Percentiles rank a stretch among this genome's conserved stretches.
These are phyloP conservation scores for Candida namnaoensis DNA, from an alignment of 805 yeast genomes.

Conservation along the genomic window DNA sequence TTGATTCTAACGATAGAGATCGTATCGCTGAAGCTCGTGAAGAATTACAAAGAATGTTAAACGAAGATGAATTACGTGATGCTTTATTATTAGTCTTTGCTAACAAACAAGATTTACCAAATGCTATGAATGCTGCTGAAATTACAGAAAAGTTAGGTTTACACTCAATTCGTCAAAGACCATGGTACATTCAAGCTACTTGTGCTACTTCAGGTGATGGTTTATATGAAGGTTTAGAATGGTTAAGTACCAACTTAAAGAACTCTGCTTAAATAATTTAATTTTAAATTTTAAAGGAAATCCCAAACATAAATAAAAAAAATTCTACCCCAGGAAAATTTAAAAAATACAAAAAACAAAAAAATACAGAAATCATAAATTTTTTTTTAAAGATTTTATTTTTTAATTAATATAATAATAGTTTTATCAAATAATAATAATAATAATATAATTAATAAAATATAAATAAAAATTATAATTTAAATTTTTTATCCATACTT, in stretches of 20 bases:
- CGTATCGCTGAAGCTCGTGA: constrained; percentile 98
- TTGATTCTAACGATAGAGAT: constrained; percentile 96
- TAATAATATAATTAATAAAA: too few relatives aligned
- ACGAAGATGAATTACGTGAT: constrained; percentile 96
- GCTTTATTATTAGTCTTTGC: constrained; percentile 94
- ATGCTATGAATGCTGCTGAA: constrained; percentile 98
- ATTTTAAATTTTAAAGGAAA: background rate
- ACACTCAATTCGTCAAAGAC: constrained; percentile 96
- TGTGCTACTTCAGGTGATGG: constrained; percentile 99
- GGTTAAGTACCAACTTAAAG: constrained; percentile 90
- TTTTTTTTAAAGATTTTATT: too few relatives aligned
- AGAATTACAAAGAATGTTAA: constrained; percentile 95
- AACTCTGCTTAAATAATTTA: constrained; percentile 34
- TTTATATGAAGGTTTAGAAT: constrained; percentile 94
- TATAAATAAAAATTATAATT: too few relatives aligned
- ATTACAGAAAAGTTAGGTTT: constrained; percentile 94
- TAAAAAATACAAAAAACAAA: too few relatives aligned
- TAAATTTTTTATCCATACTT: too few relatives aligned
- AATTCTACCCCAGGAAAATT: background rate
- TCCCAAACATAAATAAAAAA: too few relatives aligned
- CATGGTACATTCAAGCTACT: constrained; percentile 98
- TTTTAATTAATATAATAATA: too few relatives aligned
- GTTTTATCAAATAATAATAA: too few relatives aligned
- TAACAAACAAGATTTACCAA: constrained; percentile 97
- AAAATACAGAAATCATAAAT: too few relatives aligned